These are phyloP conservation scores for Papiliotrema nemorosa DNA, from an alignment of 1,284 basidiomycete genomes.

Conservation along the genomic window DNA sequence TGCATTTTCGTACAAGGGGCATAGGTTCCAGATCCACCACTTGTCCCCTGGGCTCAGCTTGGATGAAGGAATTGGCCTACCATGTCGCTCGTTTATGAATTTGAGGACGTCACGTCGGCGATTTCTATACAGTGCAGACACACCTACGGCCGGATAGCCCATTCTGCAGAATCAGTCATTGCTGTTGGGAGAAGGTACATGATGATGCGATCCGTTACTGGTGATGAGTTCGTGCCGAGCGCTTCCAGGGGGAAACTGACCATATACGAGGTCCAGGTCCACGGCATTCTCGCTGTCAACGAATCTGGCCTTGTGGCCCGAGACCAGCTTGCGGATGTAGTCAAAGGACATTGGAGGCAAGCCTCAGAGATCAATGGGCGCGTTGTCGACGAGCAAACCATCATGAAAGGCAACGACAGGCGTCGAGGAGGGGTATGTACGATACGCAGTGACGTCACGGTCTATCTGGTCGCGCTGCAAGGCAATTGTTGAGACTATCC, in stretches of 20 bases:
- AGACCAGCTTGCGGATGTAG: slow-evolving; percentile 50
- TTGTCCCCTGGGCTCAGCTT: too few species aligned
- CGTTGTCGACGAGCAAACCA: not conserved
- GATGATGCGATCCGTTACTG: slow-evolving; percentile 57
- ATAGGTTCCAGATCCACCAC: slow-evolving; percentile 85
- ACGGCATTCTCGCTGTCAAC: slow-evolving; percentile 64
- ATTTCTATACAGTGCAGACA: slow-evolving; percentile 80
- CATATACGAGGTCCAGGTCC: slow-evolving; percentile 77
- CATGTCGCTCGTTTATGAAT: slow-evolving; percentile 71
- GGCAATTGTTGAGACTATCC: too few species aligned
- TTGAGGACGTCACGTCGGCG: slow-evolving; percentile 68
- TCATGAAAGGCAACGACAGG: not conserved
- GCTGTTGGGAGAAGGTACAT: slow-evolving; percentile 49
- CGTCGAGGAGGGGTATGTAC: not conserved
- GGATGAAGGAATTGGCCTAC: too few species aligned
- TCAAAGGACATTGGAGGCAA: slow-evolving; percentile 26
- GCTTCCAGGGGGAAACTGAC: slow-evolving; percentile 50
- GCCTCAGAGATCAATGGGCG: not conserved
- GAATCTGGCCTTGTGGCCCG: slow-evolving; percentile 67
- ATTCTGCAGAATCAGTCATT: slow-evolving; percentile 22
- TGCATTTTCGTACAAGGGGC: slow-evolving; percentile 59
- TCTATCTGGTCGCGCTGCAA: too few species aligned
- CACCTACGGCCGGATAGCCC: slow-evolving; percentile 76
- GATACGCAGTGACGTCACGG: too few species aligned
- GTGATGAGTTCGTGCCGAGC: slow-evolving; percentile 7